Base-by-base conservation (phyloP, 768 basidiomycete genomes). In the Xerocomellus chrysenteron region DNA sequence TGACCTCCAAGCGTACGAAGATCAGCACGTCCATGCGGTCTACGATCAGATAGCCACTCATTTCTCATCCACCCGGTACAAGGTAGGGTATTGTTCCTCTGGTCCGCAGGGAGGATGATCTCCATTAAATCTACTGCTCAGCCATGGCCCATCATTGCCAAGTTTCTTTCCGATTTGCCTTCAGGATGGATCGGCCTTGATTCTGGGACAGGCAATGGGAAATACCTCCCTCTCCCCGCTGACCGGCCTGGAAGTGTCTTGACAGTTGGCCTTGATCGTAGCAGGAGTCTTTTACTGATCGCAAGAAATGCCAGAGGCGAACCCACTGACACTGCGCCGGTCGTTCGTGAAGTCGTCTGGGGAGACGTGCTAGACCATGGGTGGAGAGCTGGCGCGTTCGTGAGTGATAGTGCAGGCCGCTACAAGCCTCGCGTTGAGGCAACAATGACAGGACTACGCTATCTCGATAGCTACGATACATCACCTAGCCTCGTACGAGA, bases 381-480 rank as follows among this genome's bases (percentile, higher is more conserved):
- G 5, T 98, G 92, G 92, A 82, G 94, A 62, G 52, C 65, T n/a
- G 87, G 86, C 1, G 80, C 80, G 21, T 98, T 98, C 69, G 95
- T 96, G 65, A 68, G 87, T 80, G 14, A 16, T 13, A 6, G 28
- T 37, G 4, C 13, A 24, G 35, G 12, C 10, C 5, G 19, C 41
- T 63, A 1, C 14, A 26, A 59, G 11, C 28, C 37, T 33, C 32
- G 14, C 16, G 14, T 55, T 54, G 53, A 58, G 47, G 26, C 37
- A 24, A 55, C 50, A 30, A 40, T 41, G n/a, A 19, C 62, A 98
- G 95, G 94, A 98, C 76, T 97, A 93, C 65, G 90, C 90, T 2
- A 94, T 99, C 47, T 97, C 95, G 5, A 95, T 99, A 59, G 97
- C 97, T 28, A 98, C 96, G 2, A 92, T 98, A 45, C 97, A 99